Evolutionary conservation across 352 stramenopile genomes (phyloP), one percentile per base, ranked within the genome.

Genomic region (Phytophthora sojae): DNA sequence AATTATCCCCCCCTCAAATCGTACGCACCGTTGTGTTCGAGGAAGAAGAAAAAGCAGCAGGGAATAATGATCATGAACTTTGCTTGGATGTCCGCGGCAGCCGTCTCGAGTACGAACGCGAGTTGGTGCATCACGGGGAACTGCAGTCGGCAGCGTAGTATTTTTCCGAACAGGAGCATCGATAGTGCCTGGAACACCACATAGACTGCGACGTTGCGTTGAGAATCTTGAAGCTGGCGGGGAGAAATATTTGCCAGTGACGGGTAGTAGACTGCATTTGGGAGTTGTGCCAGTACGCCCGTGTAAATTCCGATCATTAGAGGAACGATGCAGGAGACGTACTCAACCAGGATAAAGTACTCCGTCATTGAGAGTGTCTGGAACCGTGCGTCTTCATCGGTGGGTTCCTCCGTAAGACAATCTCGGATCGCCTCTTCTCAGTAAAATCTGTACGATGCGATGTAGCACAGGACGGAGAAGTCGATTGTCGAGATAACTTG

Each of bases 31-130:
- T 77, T 71, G 32, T 80, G 68, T 2, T 65, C 37, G 25, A 80
- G 73, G 39, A 76, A 67, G 39, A 80, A 77, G 47, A 77, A 67
- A 44, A 80, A 72, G 17, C 67, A 64, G 14, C 65, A 61, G 2
- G 71, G 57, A 57, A 79, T 77, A 21, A 69, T 79, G 44, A 63
- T 68, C 23, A 32, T 55, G 14, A 76, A 60, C 44, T 74, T 74
- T 49, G 66, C 68, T 52, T 74, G 66, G 15, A 77, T 66, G 47
- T 76, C 63, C 7, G 49, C 30, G 2, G 51, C 49, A 23, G 76
- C 57, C 23, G 32, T 67, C 57, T 80, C 73, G 9, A 80, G 52
- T 7, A 66, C 67, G 52, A 79, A 81, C 1, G 57, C 66, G 1
- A 81, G 66, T 29, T 79, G 62, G 44, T 79, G 69, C 14, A 76